Conservation (phyloP, 2,329 filamentous ascomycete species). For the Coleophoma crateriformis region DNA sequence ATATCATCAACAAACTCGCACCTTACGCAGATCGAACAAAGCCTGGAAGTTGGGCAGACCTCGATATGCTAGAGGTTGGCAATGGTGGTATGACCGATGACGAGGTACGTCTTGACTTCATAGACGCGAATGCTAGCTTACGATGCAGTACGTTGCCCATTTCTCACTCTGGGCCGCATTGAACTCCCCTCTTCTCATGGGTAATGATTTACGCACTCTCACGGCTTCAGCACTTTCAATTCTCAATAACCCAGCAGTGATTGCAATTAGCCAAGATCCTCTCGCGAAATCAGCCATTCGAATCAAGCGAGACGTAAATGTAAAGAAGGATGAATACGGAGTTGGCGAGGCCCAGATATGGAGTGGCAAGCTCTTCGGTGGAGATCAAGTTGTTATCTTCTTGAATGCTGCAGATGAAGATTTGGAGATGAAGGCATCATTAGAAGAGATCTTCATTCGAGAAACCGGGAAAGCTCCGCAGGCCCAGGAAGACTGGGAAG, state of each 20-base stretch:
- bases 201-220: conserved; percentile 7
- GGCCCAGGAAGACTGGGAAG: conserved; percentile 36
- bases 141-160: conserved; percentile 2
- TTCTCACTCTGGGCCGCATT: conserved; percentile 8
- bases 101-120: conserved; percentile 26
- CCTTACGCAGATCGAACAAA: conserved; percentile 1
- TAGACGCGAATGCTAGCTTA: background rate
- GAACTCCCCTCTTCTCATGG: conserved; percentile 19
- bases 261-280: conserved; percentile 15
- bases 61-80: conserved; percentile 28
- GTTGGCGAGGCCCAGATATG: conserved; percentile 41
- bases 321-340: conserved; percentile 31
- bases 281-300: conserved; percentile 33
- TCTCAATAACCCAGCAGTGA: conserved; percentile 8
- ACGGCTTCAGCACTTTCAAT: conserved; percentile 25
- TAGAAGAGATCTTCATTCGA: conserved; percentile 44
- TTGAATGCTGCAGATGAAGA: conserved; percentile 39
- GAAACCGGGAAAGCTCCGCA: conserved; percentile 32
- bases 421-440: conserved; percentile 37
- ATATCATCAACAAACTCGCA: conserved; percentile 5
- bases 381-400: conserved; percentile 34
- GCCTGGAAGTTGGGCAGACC: conserved; percentile 30
- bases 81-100: conserved; percentile 17
- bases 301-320: conserved; percentile 30
- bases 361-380: conserved; percentile 36